Evolutionary conservation across 768 basidiomycete species (phyloP).

Genomic region (Russula sp.): DNA sequence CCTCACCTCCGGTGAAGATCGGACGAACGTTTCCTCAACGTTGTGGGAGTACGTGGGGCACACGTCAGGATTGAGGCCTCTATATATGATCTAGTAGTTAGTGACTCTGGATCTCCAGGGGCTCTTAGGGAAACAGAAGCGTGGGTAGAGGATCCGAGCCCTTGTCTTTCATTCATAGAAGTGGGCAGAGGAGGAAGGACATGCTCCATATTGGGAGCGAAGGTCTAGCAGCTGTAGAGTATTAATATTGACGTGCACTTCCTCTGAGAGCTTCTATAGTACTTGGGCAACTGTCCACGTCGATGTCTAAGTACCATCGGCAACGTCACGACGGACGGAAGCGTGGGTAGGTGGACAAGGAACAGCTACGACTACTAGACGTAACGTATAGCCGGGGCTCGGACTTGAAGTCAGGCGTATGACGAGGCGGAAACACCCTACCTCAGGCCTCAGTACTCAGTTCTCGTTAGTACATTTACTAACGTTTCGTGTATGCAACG

Average conservation of each 20-base stretch:
- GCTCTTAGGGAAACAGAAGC: not conserved
- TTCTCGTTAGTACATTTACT: not conserved
- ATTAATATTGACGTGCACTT: not conserved
- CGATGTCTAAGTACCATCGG: not conserved
- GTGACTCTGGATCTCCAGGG: not conserved
- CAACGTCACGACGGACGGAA: not conserved
- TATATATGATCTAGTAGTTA: not conserved
- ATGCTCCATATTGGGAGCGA: conserved; percentile 9
- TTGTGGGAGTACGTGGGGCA: not conserved
- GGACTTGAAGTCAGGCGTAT: not conserved
- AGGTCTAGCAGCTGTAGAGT: not conserved
- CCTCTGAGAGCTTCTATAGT: conserved; percentile 5
- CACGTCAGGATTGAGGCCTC: not conserved
- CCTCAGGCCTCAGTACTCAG: conserved; percentile 4
- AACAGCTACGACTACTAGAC: not conserved
- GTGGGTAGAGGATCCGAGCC: not conserved
- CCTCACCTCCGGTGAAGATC: conserved; percentile 3
- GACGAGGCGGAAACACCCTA: not conserved
- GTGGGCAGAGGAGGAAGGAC: conserved; percentile 4
- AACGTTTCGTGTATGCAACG: not conserved
- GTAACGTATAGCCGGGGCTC: not conserved
- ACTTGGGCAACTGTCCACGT: conserved; percentile 3
- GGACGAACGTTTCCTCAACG: conserved; percentile 2
- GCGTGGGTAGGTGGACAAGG: not conserved
- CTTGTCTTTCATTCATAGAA: not conserved